Evolutionary conservation across 2,329 filamentous ascomycete genomes (phyloP).

Genomic region (Penicillium sp.): DNA sequence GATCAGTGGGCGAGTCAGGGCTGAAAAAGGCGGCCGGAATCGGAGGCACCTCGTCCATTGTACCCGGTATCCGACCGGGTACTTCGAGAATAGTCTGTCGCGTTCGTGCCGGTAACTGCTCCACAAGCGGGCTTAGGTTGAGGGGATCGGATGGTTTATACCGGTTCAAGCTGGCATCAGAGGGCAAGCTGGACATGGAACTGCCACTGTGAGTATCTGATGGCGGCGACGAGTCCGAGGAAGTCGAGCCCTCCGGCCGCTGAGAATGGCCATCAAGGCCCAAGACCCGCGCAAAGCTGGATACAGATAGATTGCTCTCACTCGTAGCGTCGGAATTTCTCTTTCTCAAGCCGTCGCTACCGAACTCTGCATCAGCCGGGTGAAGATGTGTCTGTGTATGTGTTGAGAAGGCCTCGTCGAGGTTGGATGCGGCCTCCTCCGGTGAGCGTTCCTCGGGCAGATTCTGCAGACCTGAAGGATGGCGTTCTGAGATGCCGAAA

Average conservation of each 20-base stretch:
- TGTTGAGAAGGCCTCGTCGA: slow-evolving; percentile 21
- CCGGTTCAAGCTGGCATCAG: slow-evolving; percentile 30
- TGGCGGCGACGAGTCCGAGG: slow-evolving; percentile 54
- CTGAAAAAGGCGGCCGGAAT: slow-evolving; percentile 30
- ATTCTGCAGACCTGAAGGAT: slow-evolving; percentile 20
- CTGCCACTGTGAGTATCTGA: slow-evolving; percentile 58
- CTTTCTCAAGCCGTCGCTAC: slow-evolving; percentile 9
- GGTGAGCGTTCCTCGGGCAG: slow-evolving; percentile 16
- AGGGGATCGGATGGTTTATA: slow-evolving; percentile 30
- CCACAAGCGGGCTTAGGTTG: slow-evolving; percentile 52
- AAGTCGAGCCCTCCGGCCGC: slow-evolving; percentile 60
- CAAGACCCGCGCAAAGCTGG: slow-evolving; percentile 38
- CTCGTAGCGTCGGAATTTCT: slow-evolving; percentile 29
- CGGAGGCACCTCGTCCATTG: slow-evolving; percentile 26
- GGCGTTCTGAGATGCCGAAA: slow-evolving; percentile 22
- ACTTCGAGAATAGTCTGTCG: slow-evolving; percentile 20
- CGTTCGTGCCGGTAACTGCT: slow-evolving; percentile 46
- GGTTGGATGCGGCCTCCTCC: slow-evolving; percentile 10
- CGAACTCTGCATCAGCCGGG: slow-evolving; percentile 16
- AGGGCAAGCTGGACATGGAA: slow-evolving; percentile 57
- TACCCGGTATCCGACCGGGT: slow-evolving; percentile 35
- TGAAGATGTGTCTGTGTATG: slow-evolving; percentile 19
- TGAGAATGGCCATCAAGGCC: slow-evolving; percentile 59
- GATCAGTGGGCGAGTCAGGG: slow-evolving; percentile 48
- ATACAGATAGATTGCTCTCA: slow-evolving; percentile 33